Evolutionary conservation across 805 yeast species (phyloP).

Genomic region (Candida suzukii): DNA sequence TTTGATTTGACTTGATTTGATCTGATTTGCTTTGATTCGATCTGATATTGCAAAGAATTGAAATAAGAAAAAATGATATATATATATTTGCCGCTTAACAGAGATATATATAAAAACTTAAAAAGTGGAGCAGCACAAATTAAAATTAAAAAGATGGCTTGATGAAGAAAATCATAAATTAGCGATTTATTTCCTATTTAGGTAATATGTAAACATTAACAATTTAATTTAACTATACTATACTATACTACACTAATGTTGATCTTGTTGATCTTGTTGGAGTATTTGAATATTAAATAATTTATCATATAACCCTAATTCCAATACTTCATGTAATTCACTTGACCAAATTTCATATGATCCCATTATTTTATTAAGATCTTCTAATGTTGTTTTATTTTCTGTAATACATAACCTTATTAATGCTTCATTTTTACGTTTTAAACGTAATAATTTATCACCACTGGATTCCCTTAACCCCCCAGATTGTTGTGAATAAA

Average conservation of each 20-base stretch:
- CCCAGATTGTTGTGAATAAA: conserved; percentile 37
- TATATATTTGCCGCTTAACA: no score
- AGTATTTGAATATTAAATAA: no score
- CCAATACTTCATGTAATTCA: not conserved
- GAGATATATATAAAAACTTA: no score
- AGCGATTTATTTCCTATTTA: not conserved
- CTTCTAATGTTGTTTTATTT: conserved; percentile 22
- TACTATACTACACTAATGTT: no score
- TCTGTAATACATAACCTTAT: conserved; percentile 40
- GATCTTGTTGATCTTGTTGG: no score
- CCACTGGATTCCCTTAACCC: conserved; percentile 42
- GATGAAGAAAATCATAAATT: not conserved
- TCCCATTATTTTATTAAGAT: conserved; percentile 20
- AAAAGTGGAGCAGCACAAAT: not conserved
- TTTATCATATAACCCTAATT: not conserved
- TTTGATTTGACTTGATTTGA: not conserved
- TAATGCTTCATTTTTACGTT: conserved; percentile 37
- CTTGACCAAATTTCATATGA: not conserved
- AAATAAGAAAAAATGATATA: not conserved
- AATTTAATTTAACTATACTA: not conserved
- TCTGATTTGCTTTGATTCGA: no score
- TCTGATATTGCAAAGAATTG: no score
- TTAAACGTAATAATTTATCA: conserved; percentile 36
- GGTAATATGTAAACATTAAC: not conserved
- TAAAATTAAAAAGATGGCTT: not conserved